Evolutionary conservation across 163 green algal species (phyloP), one percentile per base, ranked within the genome.

Genomic region (Scenedesmus sp.): DNA sequence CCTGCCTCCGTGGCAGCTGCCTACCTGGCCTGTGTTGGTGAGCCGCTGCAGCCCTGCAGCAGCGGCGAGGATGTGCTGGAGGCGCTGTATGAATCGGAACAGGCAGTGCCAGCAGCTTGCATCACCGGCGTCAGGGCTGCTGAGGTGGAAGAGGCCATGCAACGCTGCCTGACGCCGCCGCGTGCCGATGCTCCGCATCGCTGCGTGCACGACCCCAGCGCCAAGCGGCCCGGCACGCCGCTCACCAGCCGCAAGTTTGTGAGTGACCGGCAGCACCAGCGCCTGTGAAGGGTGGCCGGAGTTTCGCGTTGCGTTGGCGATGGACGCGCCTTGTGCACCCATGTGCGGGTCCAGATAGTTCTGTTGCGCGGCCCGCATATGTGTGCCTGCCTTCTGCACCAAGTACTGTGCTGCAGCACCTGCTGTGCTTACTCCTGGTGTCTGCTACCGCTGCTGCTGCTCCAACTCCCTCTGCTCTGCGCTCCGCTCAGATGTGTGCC

Each of bases 221-320:
- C 61, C 40, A 89, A 89, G 42, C 70, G 61, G 44, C 61, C 84
- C 33, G 84, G 84, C 35, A 89, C 84, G 43, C 84, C 84, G 37
- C 56, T 51, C 43, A 82, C 59, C 35, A 49, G 46, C 65, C 65
- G 85, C 65, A 89, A 83, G 44, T 89, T 82, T 76, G 85, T 89
- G 59, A 89, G 85, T 83, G 49, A 56, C 40, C 26, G 18, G 35
- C 22, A 61, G 56, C 26, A 59, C 1, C 13, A 33, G 18, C 10
- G 70, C 33, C 5, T n/a, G 5, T 35, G 20, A 6, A 81, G 22
- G 10, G 46, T 26, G 22, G 73, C 35, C 7, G 37, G 33, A 16
- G 37, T 30, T 56, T 22, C 12, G 6, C 24, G 20, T 6, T 35
- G 59, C 59, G 33, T 20, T n/a, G 59, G 59, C 6, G 22, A 33